Base-by-base conservation (phyloP, 1,139 yeast species). In the Saccharomycopsis hybrid region DNA sequence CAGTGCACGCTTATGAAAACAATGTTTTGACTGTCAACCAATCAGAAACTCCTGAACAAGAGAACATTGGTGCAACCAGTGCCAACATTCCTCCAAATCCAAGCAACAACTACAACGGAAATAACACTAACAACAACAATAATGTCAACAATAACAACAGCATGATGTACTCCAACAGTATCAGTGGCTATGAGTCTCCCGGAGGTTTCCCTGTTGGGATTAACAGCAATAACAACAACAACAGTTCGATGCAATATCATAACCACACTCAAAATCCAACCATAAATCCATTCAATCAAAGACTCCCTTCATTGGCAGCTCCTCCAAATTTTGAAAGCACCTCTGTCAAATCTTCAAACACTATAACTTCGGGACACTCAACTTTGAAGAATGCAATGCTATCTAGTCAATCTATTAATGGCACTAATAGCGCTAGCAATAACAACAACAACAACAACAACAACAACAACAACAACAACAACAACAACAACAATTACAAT, bases 1-100 rank as follows among this genome's bases (percentile, higher is more conserved):
- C 96, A 0, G 97, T 89, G 11, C 97, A 89, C 64, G 89, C 94
- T 33, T 82, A 80, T 64, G 89, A 85, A 59, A 76, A 73, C 52
- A 77, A 36, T 13, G n/a, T 36, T n/a, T 24, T 36, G 7, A 11
- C 72, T 5, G 30, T 25, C 13, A 39, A 39, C 44, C 38, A 42
- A 32, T 13, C 41, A 13, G 9, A 8, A 24, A 38, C 13, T 8
- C 41, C 41, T 13, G n/a, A 8, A 8, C 27, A 33, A 11, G 36
- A 33, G 11, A 33, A n/a, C 41, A 38, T 13, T 24, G 25, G 9
- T 9, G 9, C 8, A 24, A 24, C 8, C 13, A 38, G 27, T 9
- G 18, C 18, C 18, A 18, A 18, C 18, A 11, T 33, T 11, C 11
- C 36, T 11, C 36, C n/a, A 11, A 33, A 33, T 11, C n/a, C 36